phyloP scores from a whole-genome alignment of 148 eudicot species.

The Spergularia marina region DNA sequence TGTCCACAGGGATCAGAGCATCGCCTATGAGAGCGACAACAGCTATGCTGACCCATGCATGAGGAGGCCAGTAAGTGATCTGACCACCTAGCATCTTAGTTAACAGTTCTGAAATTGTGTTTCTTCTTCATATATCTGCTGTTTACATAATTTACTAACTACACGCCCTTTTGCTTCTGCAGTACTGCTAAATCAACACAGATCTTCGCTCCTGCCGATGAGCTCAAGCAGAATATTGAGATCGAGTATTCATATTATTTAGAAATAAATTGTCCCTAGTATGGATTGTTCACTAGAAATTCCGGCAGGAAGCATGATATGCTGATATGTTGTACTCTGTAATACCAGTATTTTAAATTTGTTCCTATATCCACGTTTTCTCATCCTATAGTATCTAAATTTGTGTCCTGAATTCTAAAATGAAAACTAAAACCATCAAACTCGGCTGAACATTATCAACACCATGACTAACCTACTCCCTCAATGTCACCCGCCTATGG shows the following conservation, averaged over 20 bases:
- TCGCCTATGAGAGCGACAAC: constrained; percentile 17
- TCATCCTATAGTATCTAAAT: background rate
- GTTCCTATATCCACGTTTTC: constrained; percentile 8
- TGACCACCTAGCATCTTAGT: background rate
- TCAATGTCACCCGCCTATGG: no score
- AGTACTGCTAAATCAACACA: constrained; percentile 15
- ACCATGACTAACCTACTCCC: background rate
- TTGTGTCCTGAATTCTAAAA: no score
- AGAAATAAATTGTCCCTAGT: constrained; percentile 18
- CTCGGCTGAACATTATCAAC: background rate
- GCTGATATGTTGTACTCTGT: background rate
- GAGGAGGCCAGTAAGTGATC: constrained; percentile 22
- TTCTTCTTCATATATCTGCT: background rate
- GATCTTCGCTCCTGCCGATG: constrained; percentile 11
- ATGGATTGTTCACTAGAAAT: background rate
- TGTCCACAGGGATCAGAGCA: constrained; percentile 22
- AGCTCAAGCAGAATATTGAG: constrained; percentile 8
- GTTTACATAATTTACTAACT: background rate
- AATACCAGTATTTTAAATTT: background rate
- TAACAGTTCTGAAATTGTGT: background rate
- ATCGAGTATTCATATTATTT: constrained; percentile 8
- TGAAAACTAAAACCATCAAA: background rate
- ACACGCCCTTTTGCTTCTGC: background rate
- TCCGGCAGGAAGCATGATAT: constrained; percentile 14
- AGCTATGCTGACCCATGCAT: constrained; percentile 17